Base-by-base conservation (phyloP, 768 basidiomycete genomes). In the Tricholoma saponaceum region DNA sequence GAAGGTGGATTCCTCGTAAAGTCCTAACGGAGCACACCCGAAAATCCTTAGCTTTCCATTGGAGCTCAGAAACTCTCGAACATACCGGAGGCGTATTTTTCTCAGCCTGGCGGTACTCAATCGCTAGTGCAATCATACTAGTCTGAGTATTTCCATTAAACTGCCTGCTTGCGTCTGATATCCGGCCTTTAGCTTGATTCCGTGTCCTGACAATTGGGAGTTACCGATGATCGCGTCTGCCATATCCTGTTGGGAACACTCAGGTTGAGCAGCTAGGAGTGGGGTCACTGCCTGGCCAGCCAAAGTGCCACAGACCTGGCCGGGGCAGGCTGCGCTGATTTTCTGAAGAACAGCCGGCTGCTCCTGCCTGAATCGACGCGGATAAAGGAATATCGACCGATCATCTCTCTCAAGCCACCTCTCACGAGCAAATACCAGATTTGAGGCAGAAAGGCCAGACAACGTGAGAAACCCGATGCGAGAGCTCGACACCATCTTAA, bases 51-150 rank as follows among this genome's bases (percentile, higher is more conserved):
- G 22, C 10, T 44, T 8, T 22, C 2, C 20, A 10, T 4, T 1
- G 20, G 43, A 39, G 14, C 5, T 22, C 18, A 33, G 20, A 35
- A 55, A 53, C 25, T 30, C 20, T 62, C 4, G 25, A 39, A 60
- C 74, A 55, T 61, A 81, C 82, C 37, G 82, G 82, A 62, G 80
- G 81, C 0, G 83, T 83, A 66, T 85, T 84, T 73, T 83, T 85
- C 72, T 84, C 83, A 0, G 67, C 74, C 60, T 82, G 79, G 47
- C 82, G 79, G 64, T 82, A 83, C 64, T 81, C 77, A 9, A 74
- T 60, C 14, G 83, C 83, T 47, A 83, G 70, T 9, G 74, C 72
- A 56, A 84, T 74, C 81, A 84, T 82, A 51, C 73, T 78, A 4
- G 72, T 71, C 57, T 79, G 76, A 2, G 81, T 83, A 7, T 76